Evolutionary conservation across 164 flowering plant genomes (phyloP), one percentile per base, ranked within the genome.

Genomic region (Saururus chinensis): DNA sequence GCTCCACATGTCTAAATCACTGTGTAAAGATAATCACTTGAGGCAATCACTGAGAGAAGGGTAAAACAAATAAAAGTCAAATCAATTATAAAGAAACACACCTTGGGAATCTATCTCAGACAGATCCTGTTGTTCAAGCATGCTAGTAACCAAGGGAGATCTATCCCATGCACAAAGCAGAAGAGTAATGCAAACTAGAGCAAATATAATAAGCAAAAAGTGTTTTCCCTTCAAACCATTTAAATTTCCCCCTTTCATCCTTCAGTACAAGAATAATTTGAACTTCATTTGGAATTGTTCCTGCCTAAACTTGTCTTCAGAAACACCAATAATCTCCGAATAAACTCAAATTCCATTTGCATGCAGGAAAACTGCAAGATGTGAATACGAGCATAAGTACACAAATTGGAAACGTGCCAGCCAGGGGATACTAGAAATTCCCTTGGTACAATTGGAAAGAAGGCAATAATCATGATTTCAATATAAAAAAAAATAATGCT

Each of bases 101-200:
- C 89, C 95, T 82, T 78, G 69, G 56, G 76, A 59, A 69, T 77
- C 71, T 55, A 68, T 56, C 60, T 64, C 25, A 55, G 71, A 75
- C 67, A 74, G 81, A 69, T 77, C 76, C 66, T 69, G 72, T n/a
- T 70, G 68, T 13, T 74, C 64, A 26, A 67, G 25, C 37, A 73
- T 26, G 40, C 74, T 58, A 48, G 67, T 63, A 21, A 69, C 56
- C 60, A 74, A 59, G 37, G 87, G 85, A 49, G 73, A 79, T 58
- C 71, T 81, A 71, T 84, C 89, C 81, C 79, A 80, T 17, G 74
- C 62, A 80, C 82, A 81, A 49, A 85, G 66, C 25, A 82, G 69
- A 58, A 84, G n/a, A 19, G 84, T 81, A n/a, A 75, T 72, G 57
- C 74, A 69, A 51, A 73, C 16, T 22, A 88, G 74, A 54, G 65